Conservation (phyloP, 2,329 filamentous ascomycete species). For the Coniochaeta prunicola region DNA sequence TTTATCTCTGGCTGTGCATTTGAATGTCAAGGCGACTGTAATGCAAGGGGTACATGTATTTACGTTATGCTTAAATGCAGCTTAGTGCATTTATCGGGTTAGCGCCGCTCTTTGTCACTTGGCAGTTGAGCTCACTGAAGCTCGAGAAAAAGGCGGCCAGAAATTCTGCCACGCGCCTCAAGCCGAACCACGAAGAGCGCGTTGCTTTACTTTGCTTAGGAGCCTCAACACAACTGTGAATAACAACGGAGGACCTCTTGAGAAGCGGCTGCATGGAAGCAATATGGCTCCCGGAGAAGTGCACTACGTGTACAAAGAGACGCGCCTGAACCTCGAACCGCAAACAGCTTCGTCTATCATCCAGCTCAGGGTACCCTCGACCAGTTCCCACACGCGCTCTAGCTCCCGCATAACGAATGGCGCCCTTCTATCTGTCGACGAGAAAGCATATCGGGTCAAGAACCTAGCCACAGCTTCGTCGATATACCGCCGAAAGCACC, state of each 20-base stretch:
- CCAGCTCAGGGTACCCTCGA: constrained; percentile 59
- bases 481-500: constrained; percentile 74
- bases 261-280: constrained; percentile 42
- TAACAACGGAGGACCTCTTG: background rate
- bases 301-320: constrained; percentile 76
- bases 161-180: constrained; percentile 16
- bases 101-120: background rate
- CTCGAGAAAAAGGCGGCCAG: constrained; percentile 8
- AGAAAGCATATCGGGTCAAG: constrained; percentile 63
- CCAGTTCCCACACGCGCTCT: constrained; percentile 19
- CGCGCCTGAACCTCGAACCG: constrained; percentile 74
- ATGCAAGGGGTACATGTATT: too few species aligned
- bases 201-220: background rate
- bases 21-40: background rate
- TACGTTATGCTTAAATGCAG: background rate
- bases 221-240: background rate
- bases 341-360: constrained; percentile 61
- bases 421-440: constrained; percentile 51
- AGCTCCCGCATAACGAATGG: constrained; percentile 26
- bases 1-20: background rate
- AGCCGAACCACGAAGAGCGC: constrained; percentile 1
- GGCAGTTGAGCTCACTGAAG: background rate
- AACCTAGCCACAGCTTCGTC: constrained; percentile 73
- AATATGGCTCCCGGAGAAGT: constrained; percentile 59
- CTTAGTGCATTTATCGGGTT: background rate